Percentiles rank a stretch among this genome's conserved stretches.
These are phyloP conservation scores for Apiospora marii DNA, from an alignment of 2,329 filamentous ascomycete species.

Conservation along the genomic window DNA sequence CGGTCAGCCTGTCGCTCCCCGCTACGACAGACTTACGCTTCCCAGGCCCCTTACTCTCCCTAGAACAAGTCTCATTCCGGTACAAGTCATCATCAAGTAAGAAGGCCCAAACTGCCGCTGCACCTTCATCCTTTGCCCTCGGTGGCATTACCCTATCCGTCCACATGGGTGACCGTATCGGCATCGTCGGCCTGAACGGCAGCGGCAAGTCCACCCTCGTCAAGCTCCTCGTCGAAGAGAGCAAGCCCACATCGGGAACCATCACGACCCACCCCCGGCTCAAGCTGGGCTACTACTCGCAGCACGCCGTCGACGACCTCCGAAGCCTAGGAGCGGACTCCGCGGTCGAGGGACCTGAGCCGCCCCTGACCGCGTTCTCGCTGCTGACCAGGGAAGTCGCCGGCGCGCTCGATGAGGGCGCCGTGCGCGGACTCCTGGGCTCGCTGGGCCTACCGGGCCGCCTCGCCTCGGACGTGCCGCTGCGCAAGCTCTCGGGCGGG, in stretches of 20 bases:
- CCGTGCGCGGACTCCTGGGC: constrained; percentile 70
- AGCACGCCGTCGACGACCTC: constrained; percentile 77
- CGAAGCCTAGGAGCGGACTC: constrained; percentile 57
- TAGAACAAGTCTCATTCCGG: constrained; percentile 73
- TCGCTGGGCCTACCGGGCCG: constrained; percentile 75
- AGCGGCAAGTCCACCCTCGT: constrained; percentile 83
- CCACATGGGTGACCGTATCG: constrained; percentile 76
- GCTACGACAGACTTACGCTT: constrained; percentile 75
- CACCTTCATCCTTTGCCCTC: constrained; percentile 56
- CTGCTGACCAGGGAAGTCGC: constrained; percentile 65
- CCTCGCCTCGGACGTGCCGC: constrained; percentile 75
- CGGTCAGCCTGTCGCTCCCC: constrained; percentile 65
- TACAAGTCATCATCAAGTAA: constrained; percentile 54
- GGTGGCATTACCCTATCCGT: constrained; percentile 73
- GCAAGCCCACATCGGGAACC: constrained; percentile 66
- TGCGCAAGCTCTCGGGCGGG: constrained; percentile 79
- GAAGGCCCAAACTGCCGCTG: constrained; percentile 36
- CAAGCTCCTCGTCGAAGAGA: constrained; percentile 70
- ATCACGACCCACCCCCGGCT: constrained; percentile 73
- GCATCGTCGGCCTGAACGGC: constrained; percentile 81
- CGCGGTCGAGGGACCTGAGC: constrained; percentile 34
- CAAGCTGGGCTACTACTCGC: constrained; percentile 79
- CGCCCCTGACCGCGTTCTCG: constrained; percentile 67
- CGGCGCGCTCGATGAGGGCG: constrained; percentile 67
- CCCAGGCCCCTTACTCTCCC: constrained; percentile 74